Evolutionary conservation across 441 rosid genomes (phyloP).

Genomic region (Euphorbia celastroides): DNA sequence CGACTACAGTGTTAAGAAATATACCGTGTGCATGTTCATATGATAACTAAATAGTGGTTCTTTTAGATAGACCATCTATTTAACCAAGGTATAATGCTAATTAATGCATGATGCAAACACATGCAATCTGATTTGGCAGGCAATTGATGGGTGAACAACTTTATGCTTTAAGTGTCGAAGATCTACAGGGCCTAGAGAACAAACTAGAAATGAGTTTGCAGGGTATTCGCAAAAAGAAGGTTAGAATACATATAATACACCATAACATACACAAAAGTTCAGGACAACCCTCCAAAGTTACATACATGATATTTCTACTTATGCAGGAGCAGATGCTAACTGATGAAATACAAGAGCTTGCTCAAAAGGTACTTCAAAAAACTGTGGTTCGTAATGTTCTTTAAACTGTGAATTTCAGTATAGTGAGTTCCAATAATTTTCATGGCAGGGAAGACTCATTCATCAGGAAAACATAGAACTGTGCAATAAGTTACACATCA

Average conservation of each 20-base stretch:
- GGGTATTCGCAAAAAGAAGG: conserved; percentile 45
- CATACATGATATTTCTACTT: conserved; percentile 1
- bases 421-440: conserved; percentile 1
- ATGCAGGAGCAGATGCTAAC: conserved; percentile 39
- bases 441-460: conserved; percentile 23
- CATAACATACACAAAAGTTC: not conserved
- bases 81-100: not conserved
- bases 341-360: conserved; percentile 39
- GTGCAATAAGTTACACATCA: conserved; percentile 41
- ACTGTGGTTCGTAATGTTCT: not conserved
- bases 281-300: not conserved
- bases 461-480: conserved; percentile 57
- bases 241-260: conserved; percentile 4
- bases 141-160: conserved; percentile 52
- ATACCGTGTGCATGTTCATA: not conserved
- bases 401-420: not conserved
- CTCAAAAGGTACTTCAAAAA: conserved; percentile 27
- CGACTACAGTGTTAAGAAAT: not conserved
- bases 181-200: conserved; percentile 40
- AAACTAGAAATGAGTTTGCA: conserved; percentile 43
- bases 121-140: conserved; percentile 23
- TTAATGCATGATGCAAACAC: not conserved
- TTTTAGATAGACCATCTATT: not conserved
- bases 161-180: conserved; percentile 34
- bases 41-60: not conserved